These are phyloP conservation scores for Agrocybe pediades DNA, from an alignment of 768 basidiomycete genomes.

Conservation along the genomic window DNA sequence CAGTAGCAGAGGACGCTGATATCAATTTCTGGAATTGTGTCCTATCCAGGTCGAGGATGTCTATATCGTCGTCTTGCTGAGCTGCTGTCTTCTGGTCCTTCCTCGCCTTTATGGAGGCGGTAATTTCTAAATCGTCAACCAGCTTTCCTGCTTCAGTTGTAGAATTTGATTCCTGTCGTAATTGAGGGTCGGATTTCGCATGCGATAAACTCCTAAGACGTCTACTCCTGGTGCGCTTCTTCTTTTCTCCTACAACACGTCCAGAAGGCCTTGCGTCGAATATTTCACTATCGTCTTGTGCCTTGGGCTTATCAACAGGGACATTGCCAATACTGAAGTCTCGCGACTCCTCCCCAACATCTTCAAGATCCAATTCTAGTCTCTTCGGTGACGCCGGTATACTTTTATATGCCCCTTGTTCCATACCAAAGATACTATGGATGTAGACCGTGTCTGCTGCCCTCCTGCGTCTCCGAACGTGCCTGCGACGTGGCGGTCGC, in stretches of 20 bases:
- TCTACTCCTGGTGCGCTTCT: slow-evolving; percentile 20
- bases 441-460: slow-evolving; percentile 18
- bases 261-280: slow-evolving; percentile 5
- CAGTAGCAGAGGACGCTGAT: slow-evolving; percentile 9
- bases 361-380: slow-evolving; percentile 1
- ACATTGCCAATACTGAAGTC: slow-evolving; percentile 2
- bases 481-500: slow-evolving; percentile 22
- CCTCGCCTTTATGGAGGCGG: not conserved
- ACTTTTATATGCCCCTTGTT: slow-evolving; percentile 17
- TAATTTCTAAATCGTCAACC: slow-evolving; percentile 5
- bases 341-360: slow-evolving; percentile 6
- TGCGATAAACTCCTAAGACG: slow-evolving; percentile 12
- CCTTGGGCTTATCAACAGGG: not conserved
- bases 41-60: slow-evolving; percentile 16
- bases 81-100: slow-evolving; percentile 8
- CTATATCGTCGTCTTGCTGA: slow-evolving; percentile 5
- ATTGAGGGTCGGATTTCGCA: slow-evolving; percentile 18
- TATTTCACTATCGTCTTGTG: slow-evolving; percentile 2
- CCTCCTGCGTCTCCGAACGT: slow-evolving; percentile 18
- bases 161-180: slow-evolving; percentile 10
- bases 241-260: slow-evolving; percentile 17
- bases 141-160: not conserved
- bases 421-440: slow-evolving; percentile 14
- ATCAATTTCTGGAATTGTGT: slow-evolving; percentile 12
- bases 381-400: slow-evolving; percentile 20